phyloP scores from a whole-genome alignment of 495 filamentous ascomycete species.

The Darksidea phi region DNA sequence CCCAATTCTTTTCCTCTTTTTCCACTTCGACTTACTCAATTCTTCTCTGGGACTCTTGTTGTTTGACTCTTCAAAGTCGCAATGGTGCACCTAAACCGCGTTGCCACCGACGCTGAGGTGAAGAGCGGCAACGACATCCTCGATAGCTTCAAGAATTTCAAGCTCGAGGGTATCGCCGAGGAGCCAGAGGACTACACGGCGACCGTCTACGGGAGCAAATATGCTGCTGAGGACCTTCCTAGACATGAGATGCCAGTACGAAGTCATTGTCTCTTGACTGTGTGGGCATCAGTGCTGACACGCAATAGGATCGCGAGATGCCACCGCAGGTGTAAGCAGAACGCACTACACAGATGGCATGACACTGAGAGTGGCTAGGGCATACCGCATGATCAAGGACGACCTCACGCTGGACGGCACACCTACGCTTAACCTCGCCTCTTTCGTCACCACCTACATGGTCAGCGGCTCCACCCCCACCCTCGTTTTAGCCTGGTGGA shows the following conservation, averaged over 20 bases:
- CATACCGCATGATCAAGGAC: conserved; percentile 93
- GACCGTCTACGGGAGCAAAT: conserved; percentile 81
- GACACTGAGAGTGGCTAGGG: conserved; percentile 37
- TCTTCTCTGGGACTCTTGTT: neutral
- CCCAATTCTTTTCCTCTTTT: neutral
- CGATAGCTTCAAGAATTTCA: conserved; percentile 50
- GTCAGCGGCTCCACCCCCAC: conserved; percentile 44
- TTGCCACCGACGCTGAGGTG: conserved; percentile 54
- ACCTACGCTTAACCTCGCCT: conserved; percentile 57
- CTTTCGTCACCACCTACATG: conserved; percentile 88
- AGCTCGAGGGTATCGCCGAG: conserved; percentile 50
- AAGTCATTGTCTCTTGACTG: neutral
- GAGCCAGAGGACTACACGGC: conserved; percentile 61
- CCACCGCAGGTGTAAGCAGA: conserved; percentile 29
- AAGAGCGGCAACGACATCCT: conserved; percentile 36
- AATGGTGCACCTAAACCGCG: conserved; percentile 67
- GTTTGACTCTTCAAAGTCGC: conserved; percentile 26
- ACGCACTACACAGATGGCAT: neutral
- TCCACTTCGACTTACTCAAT: neutral
- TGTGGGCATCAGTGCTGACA: neutral
- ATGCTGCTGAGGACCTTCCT: conserved; percentile 74
- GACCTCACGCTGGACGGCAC: conserved; percentile 80
- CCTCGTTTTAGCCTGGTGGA: neutral
- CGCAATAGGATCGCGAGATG: conserved; percentile 52
- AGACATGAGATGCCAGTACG: conserved; percentile 77